phyloP scores from a whole-genome alignment of 306 rosid genomes.

The Fagus sylvatica region DNA sequence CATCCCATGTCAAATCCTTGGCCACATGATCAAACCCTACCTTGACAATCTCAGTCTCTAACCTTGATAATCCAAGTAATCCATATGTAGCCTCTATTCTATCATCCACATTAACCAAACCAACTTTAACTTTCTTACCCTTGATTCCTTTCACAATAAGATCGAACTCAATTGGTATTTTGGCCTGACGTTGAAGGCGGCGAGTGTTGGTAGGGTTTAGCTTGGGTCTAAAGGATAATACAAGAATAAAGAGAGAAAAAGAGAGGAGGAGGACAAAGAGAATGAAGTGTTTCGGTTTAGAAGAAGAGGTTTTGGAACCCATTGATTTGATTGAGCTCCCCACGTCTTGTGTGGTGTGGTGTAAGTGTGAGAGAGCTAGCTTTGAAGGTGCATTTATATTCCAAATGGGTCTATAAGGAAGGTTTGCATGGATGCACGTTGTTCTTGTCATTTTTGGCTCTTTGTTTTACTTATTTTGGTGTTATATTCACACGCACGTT shows the following conservation, averaged over 20 bases:
- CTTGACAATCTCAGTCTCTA: conserved; percentile 16
- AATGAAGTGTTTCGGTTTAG: conserved; percentile 25
- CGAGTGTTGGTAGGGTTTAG: not conserved
- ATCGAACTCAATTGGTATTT: conserved; percentile 34
- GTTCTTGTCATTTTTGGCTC: not conserved
- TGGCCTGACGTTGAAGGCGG: not conserved
- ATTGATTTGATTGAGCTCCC: conserved; percentile 15
- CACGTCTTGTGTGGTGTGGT: not conserved
- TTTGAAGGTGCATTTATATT: not conserved
- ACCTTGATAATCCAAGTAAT: conserved; percentile 6
- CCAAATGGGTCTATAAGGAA: not conserved
- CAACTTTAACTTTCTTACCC: conserved; percentile 39
- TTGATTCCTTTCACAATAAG: conserved; percentile 26
- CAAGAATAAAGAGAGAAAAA: conserved; percentile 8
- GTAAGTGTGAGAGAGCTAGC: not conserved
- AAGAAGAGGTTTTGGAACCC: conserved; percentile 31
- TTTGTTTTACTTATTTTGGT: not conserved
- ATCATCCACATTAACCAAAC: conserved; percentile 48
- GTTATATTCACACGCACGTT: not conserved
- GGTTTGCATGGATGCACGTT: conserved; percentile 31
- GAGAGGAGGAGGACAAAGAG: conserved; percentile 31
- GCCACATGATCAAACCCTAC: conserved; percentile 37
- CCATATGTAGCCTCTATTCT: not conserved
- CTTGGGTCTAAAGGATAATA: not conserved
- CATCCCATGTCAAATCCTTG: conserved; percentile 45